A percentile compares a stretch with the other conserved stretches of the same genome.
Conservation (phyloP, 2,329 filamentous ascomycete species). For the Furcasterigmium furcatum region DNA sequence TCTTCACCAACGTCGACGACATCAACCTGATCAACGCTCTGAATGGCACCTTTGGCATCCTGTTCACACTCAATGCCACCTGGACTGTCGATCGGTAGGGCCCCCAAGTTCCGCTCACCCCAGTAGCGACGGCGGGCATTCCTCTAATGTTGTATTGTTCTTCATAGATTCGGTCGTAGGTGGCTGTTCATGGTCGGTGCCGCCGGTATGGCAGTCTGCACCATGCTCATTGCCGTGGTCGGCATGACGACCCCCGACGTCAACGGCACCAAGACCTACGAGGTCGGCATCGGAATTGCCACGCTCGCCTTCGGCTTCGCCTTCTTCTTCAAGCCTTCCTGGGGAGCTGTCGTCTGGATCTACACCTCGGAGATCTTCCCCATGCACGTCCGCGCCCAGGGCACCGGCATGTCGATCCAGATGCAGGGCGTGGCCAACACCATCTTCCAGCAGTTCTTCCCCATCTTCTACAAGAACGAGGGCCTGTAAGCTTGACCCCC, state of each 20-base stretch:
- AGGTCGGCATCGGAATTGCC: conserved; percentile 63
- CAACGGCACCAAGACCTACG: conserved; percentile 49
- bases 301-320: conserved; percentile 65
- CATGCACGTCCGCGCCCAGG: conserved; percentile 68
- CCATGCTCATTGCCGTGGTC: conserved; percentile 48
- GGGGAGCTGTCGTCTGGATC: conserved; percentile 69
- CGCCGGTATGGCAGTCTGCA: conserved; percentile 61
- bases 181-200: conserved; percentile 63
- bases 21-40: conserved; percentile 66
- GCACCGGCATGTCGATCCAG: conserved; percentile 62
- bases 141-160: too few relatives aligned
- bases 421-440: conserved; percentile 63
- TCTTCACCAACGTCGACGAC: conserved; percentile 53
- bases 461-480: conserved; percentile 57
- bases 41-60: conserved; percentile 64
- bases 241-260: conserved; percentile 44
- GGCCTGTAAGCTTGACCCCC: too few relatives aligned
- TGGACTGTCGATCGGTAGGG: conserved; percentile 72
- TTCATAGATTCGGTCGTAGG: too few relatives aligned
- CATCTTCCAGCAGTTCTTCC: conserved; percentile 69
- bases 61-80: conserved; percentile 65
- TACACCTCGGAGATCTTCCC: conserved; percentile 68
- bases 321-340: conserved; percentile 66
- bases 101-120: too few relatives aligned
- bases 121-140: too few relatives aligned